phyloP scores from a whole-genome alignment of 164 flowering plant species.

The Vitis cinerea region DNA sequence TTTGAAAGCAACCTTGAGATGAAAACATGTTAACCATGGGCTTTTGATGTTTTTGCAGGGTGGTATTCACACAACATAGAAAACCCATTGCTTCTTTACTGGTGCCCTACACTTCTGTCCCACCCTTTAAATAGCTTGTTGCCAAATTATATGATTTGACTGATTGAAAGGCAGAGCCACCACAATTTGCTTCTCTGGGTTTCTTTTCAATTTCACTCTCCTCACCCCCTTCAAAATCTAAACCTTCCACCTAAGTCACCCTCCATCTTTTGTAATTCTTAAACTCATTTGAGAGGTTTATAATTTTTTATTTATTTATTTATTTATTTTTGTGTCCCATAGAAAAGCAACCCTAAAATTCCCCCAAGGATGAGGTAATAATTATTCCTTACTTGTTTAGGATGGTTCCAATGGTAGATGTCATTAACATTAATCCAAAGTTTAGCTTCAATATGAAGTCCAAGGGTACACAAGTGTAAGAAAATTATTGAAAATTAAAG shows the following conservation, averaged over 20 bases:
- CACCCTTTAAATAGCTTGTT: not conserved
- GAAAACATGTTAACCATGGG: not conserved
- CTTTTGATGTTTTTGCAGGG: not conserved
- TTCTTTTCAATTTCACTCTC: no score
- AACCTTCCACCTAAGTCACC: no score
- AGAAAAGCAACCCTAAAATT: constrained; percentile 1
- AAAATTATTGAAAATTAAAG: no score
- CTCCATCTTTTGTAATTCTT: no score
- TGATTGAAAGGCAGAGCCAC: constrained; percentile 11
- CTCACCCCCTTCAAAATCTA: no score
- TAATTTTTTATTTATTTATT: no score
- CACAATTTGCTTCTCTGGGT: no score
- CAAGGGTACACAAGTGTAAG: no score
- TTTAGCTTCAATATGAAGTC: no score
- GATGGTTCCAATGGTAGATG: no score
- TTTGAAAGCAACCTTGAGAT: constrained; percentile 20
- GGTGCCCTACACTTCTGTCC: constrained; percentile 3
- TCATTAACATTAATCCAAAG: not conserved
- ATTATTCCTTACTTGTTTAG: constrained; percentile 11
- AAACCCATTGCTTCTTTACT: not conserved
- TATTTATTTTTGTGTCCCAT: no score
- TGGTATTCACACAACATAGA: not conserved
- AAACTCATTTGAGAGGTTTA: no score
- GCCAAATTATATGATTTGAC: constrained; percentile 15
- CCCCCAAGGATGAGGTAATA: constrained; percentile 1